Evolutionary conservation across 331 rosid genomes (phyloP), one percentile per base, ranked within the genome.

Genomic region (Prunus yedoensis): DNA sequence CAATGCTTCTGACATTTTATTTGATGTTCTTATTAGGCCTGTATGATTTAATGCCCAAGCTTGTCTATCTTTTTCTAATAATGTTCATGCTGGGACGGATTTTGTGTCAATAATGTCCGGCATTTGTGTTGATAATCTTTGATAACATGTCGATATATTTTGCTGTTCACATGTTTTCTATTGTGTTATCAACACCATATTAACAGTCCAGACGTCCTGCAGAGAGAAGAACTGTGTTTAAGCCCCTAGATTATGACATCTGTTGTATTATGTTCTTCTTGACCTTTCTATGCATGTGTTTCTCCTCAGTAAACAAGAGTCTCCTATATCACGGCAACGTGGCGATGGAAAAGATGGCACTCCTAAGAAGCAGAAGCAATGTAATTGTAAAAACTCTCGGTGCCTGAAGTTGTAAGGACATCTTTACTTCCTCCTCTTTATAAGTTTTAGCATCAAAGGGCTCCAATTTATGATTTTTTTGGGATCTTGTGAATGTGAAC

Each of bases 391-490:
- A 85, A 88, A 88, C 81, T 89, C 97, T 14, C 83, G 86, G 62
- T 92, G 97, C 88, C 89, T 92, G 83, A 89, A 91, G 81, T 81
- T 92, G 97, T 92, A 79, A 87, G 91, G 74, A 58, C 75, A 53
- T 78, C 23, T 46, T 15, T 14, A 4, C 43, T 38, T 38, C 41
- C 72, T 73, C 75, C 74, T 51, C 20, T 74, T 20, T n/a, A 2
- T 51, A 60, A 65, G 21, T 65, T 32, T n/a, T 58, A 78, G 74
- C 49, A 64, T 64, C 73, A 43, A 68, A 76, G 49, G 61, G 50
- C 68, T 70, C 43, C 43, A 38, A 38, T 38, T 38, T 54, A 10
- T 68, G 52, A 21, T n/a, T 18, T 56, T 14, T 60, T n/a, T 20
- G 57, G 38, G 12, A 35, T 49, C 15, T 56, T 70, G 71, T 67